These are phyloP conservation scores for Chlamydomonas sp. DNA, from an alignment of 139 green algal genomes.

Conservation along the genomic window DNA sequence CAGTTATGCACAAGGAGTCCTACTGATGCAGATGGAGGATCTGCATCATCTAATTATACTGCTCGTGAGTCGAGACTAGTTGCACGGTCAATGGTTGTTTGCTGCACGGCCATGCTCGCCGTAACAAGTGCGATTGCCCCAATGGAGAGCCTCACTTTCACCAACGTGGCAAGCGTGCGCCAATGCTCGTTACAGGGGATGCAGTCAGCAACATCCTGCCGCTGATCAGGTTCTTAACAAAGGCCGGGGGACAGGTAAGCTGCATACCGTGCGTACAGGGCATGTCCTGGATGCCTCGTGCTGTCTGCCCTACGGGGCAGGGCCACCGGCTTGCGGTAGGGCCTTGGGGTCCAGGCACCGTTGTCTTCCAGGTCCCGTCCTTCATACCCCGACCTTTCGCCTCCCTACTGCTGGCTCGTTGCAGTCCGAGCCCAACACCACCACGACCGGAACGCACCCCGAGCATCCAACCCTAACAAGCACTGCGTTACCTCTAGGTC, in stretches of 20 bases:
- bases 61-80: conserved; percentile 3
- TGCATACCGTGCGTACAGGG: not conserved
- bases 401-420: not conserved
- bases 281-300: not conserved
- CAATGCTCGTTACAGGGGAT: not conserved
- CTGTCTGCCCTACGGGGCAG: not conserved
- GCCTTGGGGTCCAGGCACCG: not conserved
- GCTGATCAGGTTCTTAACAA: conserved; percentile 36
- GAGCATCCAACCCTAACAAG: not conserved
- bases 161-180: not conserved
- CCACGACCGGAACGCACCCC: not conserved
- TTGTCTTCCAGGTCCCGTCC: too few species aligned
- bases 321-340: not conserved
- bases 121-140: not conserved
- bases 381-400: too few species aligned
- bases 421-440: not conserved
- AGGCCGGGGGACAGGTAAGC: conserved; percentile 26
- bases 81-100: not conserved
- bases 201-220: conserved; percentile 8
- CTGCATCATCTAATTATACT: not conserved
- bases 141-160: not conserved
- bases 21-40: not conserved
- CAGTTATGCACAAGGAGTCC: not conserved
- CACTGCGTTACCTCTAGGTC: not conserved
- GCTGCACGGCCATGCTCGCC: too few species aligned